A percentile compares a stretch with the other conserved stretches of the same genome.
Evolutionary conservation across 208 protist species (phyloP).

Genomic region (Phytomonas sp.): DNA sequence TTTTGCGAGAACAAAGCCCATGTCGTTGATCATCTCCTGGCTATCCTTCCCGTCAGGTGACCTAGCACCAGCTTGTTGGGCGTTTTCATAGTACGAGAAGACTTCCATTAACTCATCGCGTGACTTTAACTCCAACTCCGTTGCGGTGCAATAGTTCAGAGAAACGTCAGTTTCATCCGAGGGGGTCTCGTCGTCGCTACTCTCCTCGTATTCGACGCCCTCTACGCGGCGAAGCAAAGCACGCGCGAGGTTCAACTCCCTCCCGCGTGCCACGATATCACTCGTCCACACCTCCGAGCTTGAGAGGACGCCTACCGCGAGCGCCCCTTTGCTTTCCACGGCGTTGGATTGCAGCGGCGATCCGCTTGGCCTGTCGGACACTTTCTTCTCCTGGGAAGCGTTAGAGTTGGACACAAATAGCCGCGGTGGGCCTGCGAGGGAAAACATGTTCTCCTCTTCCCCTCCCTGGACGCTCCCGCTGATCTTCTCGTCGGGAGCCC

Average conservation of each 20-base stretch:
- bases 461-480: neutral
- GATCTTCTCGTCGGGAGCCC: neutral
- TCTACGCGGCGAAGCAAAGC: slow-evolving; percentile 30
- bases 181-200: slow-evolving; percentile 22
- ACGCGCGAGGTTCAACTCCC: slow-evolving; percentile 40
- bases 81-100: slow-evolving; percentile 28
- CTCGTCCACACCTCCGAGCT: neutral
- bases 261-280: slow-evolving; percentile 31
- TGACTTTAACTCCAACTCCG: slow-evolving; percentile 45
- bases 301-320: neutral
- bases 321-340: neutral
- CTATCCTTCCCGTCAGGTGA: neutral
- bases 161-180: slow-evolving; percentile 62
- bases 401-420: neutral
- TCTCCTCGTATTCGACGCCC: slow-evolving; percentile 28
- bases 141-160: slow-evolving; percentile 66
- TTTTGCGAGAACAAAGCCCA: slow-evolving; percentile 22
- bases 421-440: neutral
- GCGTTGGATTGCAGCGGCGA: neutral
- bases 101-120: slow-evolving; percentile 53
- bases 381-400: neutral
- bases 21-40: slow-evolving; percentile 14
- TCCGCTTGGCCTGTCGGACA: neutral
- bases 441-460: neutral
- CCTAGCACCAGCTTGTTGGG: slow-evolving; percentile 9